Base-by-base conservation (phyloP, 495 filamentous ascomycete genomes). In the Penicillium waksmanii region DNA sequence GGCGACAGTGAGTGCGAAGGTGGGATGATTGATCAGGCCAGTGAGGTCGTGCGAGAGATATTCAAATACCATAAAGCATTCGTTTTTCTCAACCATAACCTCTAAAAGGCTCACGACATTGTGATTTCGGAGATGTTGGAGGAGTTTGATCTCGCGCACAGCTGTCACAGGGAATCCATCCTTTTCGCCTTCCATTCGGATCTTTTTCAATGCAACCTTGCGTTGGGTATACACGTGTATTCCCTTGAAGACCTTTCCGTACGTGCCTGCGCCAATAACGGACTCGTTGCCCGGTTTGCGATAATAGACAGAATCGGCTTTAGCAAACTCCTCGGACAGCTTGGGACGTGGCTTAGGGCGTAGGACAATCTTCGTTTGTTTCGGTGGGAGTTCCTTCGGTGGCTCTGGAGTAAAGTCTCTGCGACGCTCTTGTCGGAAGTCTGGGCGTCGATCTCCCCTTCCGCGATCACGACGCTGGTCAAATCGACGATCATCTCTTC, bases 1-100 rank as follows among this genome's bases (percentile, higher is more conserved):
- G 0, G 88, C 83, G 10, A 86, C 79, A 12, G 94, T 90, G 13
- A 99, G 85, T 48, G 89, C 88, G 72, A 96, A 98, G 7, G 88
- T 90, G 4, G 96, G 96, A 68, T 99, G 96, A 65, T 98, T 98
- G 58, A 98, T 87, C 15, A 92, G 75, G 18, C 89, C 89, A 2
- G 90, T 94, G 34, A 94, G 78, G 71, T 99, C 96, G 69, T 99
- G 96, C 17, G 94, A 94, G 27, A 97, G 85, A 69, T 99, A 99
- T 69, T 99, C 96, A 62, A 99, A 99, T 9, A 99, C 96, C 96
- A 99, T 99, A 76, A 95, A 98, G 73, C 96, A 99, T 71, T 98
- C 94, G 69, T 97, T 97, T 62, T 87, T 87, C 75, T 98, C 96
- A 15, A 98, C 95, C 95, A 98, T 98, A 66, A 98, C 94, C 74